A percentile compares a stretch with the other conserved stretches of the same genome.
Conservation (phyloP, 306 rosid species). For the Hippophae tibetana region DNA sequence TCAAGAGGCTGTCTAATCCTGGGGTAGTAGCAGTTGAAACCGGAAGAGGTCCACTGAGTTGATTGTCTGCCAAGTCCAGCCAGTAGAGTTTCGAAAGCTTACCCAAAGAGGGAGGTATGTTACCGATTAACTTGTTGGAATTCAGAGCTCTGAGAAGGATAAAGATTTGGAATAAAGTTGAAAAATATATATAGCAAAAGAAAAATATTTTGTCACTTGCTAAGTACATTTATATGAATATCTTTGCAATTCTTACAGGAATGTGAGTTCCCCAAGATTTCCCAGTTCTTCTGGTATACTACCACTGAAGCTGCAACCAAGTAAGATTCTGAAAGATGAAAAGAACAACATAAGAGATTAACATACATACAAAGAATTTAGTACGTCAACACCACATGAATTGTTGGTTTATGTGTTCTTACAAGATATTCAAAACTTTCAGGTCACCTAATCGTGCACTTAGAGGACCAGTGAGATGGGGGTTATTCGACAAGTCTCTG, state of each 20-base stretch:
- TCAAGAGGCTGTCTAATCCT: conserved; percentile 27
- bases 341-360: background rate
- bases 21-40: conserved; percentile 16
- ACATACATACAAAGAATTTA: conserved; percentile 5
- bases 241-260: conserved; percentile 40
- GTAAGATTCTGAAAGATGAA: conserved; percentile 51
- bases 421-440: conserved; percentile 48
- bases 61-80: conserved; percentile 38
- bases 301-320: conserved; percentile 69
- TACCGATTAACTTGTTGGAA: conserved; percentile 23
- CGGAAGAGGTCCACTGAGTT: conserved; percentile 26
- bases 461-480: conserved; percentile 44
- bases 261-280: conserved; percentile 47
- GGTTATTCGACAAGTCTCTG: conserved; percentile 70
- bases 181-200: no score
- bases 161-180: no score
- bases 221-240: background rate
- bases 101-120: conserved; percentile 31
- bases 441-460: conserved; percentile 43
- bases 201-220: background rate
- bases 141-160: conserved; percentile 25
- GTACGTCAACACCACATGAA: conserved; percentile 1
- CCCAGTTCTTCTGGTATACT: conserved; percentile 63
- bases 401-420: conserved; percentile 27
- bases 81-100: conserved; percentile 26